Base-by-base conservation (phyloP, 495 filamentous ascomycete species). In the Penicillium alfredii region DNA sequence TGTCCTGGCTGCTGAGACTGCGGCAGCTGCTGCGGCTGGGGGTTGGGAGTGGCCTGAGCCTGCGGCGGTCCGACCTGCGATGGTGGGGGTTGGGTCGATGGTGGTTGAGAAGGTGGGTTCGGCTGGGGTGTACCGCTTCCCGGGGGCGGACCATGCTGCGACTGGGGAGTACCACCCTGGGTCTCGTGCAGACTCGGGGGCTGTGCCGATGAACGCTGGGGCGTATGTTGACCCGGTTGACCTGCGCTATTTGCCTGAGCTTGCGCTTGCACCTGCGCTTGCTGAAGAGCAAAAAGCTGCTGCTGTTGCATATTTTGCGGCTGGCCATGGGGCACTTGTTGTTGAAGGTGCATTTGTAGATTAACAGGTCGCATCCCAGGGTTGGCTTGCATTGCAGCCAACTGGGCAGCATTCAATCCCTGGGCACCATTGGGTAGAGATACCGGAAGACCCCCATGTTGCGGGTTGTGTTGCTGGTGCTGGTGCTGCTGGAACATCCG, bases 351-450 rank as follows among this genome's bases (percentile, higher is more conserved):
- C 60, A 69, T 61, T 32, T 51, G 50, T 22, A 60, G 35, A 31
- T 61, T 66, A 16, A 63, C 53, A 18, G 55, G 67, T 28, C 63
- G 65, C 65, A 74, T 69, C 29, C 45, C 55, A n/a, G 57, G 56
- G 21, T 66, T 69, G 4, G 45, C 61, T 37, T 73, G 67, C 66
- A 82, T 74, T 15, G 74, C 71, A 28, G 68, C 64, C 44, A 76
- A 64, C 38, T 81, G 77, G 17, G 69, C 69, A 16, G 68, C 60
- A 39, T 47, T 79, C 35, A 82, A 60, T 16, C 63, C 63, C 39
- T 74, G 76, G 16, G 78, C 74, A 10, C 74, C 77, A 51, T 83
- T 78, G 13, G 74, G 74, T 47, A 81, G 60, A 18, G 63, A 68
- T n/a, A 71, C 63, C 1, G 68, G 63, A 35, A 74, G 61, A 21